Conservation (phyloP, 2,329 filamentous ascomycete genomes). For the Ascosphaera aggregata region DNA sequence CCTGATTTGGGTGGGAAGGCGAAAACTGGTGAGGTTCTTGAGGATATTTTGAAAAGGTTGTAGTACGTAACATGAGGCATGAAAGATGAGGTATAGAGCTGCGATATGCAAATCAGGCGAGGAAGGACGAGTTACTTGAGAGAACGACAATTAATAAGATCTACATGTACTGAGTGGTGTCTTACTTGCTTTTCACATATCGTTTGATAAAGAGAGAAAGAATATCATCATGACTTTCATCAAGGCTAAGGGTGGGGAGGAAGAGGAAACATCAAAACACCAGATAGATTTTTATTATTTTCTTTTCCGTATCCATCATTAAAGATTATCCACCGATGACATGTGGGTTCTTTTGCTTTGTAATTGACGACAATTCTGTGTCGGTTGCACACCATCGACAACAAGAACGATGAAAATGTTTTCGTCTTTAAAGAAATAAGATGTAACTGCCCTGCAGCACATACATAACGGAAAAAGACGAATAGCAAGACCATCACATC, state of each 20-base stretch:
- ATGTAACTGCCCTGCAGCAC: background rate
- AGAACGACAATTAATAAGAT: background rate
- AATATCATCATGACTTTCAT: background rate
- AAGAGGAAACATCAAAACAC: background rate
- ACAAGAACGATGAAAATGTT: background rate
- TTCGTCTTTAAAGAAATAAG: background rate
- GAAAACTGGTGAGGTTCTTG: constrained; percentile 63
- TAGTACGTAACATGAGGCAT: constrained; percentile 22
- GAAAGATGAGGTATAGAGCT: too few species aligned
- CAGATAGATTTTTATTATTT: background rate
- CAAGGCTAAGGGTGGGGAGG: background rate
- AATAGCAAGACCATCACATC: too few species aligned
- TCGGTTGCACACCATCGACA: too few species aligned
- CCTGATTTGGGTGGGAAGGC: constrained; percentile 81
- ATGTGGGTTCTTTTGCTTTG: too few species aligned
- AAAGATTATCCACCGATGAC: background rate
- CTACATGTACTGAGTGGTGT: too few species aligned
- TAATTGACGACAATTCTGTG: too few species aligned
- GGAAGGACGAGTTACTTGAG: background rate
- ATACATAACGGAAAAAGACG: constrained; percentile 3
- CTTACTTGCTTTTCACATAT: too few species aligned
- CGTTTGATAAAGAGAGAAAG: too few species aligned
- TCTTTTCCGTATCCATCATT: background rate
- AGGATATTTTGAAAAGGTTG: constrained; percentile 65
- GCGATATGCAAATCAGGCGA: too few species aligned